Percentiles rank a stretch among this genome's conserved stretches.
phyloP scores from a whole-genome alignment of 2,329 filamentous ascomycete species.

The Ascochyta clinopodiicola region DNA sequence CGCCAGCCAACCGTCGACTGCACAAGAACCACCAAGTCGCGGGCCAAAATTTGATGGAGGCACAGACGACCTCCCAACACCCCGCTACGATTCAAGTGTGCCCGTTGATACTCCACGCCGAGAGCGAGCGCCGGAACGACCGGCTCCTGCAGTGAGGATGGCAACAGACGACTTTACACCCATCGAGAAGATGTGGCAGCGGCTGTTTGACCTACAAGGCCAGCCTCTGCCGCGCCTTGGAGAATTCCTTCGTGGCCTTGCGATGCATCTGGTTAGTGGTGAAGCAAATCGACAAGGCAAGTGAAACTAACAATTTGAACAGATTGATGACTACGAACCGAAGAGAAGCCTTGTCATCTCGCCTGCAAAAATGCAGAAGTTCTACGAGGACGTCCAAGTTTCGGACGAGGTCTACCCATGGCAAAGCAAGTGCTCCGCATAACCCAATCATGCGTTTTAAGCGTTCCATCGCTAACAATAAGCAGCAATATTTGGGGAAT shows the following conservation, averaged over 20 bases:
- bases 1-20: constrained; percentile 39
- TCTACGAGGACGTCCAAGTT: constrained; percentile 73
- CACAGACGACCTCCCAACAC: constrained; percentile 37
- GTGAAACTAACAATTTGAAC: constrained; percentile 13
- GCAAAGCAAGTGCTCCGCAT: constrained; percentile 61
- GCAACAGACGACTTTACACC: constrained; percentile 48
- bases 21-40: constrained; percentile 44
- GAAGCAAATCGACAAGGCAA: neutral
- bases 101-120: constrained; percentile 33
- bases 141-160: constrained; percentile 37
- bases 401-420: constrained; percentile 73
- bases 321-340: constrained; percentile 74
- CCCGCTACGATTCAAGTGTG: constrained; percentile 32
- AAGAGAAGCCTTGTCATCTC: constrained; percentile 73
- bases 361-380: constrained; percentile 75
- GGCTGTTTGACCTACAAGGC: constrained; percentile 72
- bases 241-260: constrained; percentile 75
- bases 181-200: constrained; percentile 76
- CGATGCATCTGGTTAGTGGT: constrained; percentile 70
- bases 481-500: constrained; percentile 52
- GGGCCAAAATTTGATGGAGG: constrained; percentile 42
- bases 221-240: constrained; percentile 71
- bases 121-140: constrained; percentile 34
- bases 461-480: neutral
- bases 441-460: neutral